Evolutionary conservation across 305 asterid genomes (phyloP).

Genomic region (Ruellia speciosa): DNA sequence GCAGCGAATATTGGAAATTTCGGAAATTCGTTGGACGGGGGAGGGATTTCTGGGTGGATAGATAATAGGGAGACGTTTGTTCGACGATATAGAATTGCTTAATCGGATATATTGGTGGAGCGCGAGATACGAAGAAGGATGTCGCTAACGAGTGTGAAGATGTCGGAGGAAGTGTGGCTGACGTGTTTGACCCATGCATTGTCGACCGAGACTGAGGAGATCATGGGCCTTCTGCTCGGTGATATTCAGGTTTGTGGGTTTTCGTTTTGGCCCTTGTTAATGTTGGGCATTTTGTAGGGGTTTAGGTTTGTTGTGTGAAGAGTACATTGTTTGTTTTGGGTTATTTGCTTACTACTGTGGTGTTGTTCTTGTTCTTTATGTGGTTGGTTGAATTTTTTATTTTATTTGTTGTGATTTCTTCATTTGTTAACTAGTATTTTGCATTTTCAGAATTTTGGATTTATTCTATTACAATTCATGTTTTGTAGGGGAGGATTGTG

Average conservation of each 20-base stretch:
- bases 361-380: too few relatives aligned
- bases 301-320: slow-evolving; percentile 1
- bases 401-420: neutral
- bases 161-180: slow-evolving; percentile 98
- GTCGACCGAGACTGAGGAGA: slow-evolving; percentile 99
- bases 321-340: too few relatives aligned
- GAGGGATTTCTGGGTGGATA: neutral
- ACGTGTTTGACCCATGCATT: slow-evolving; percentile 97
- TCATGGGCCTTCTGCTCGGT: slow-evolving; percentile 98
- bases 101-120: slow-evolving; percentile 17
- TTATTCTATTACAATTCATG: slow-evolving; percentile 6
- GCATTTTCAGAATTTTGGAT: neutral
- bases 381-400: too few relatives aligned
- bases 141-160: slow-evolving; percentile 87
- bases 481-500: slow-evolving; percentile 1
- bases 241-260: slow-evolving; percentile 60
- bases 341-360: too few relatives aligned
- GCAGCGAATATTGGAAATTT: neutral
- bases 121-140: slow-evolving; percentile 24
- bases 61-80: neutral
- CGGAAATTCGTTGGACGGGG: neutral
- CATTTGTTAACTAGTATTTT: neutral
- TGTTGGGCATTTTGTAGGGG: slow-evolving; percentile 17
- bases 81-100: neutral
- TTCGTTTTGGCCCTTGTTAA: slow-evolving; percentile 1